These are phyloP conservation scores for Wickerhamiella shivajii DNA, from an alignment of 805 yeast species.

Conservation along the genomic window DNA sequence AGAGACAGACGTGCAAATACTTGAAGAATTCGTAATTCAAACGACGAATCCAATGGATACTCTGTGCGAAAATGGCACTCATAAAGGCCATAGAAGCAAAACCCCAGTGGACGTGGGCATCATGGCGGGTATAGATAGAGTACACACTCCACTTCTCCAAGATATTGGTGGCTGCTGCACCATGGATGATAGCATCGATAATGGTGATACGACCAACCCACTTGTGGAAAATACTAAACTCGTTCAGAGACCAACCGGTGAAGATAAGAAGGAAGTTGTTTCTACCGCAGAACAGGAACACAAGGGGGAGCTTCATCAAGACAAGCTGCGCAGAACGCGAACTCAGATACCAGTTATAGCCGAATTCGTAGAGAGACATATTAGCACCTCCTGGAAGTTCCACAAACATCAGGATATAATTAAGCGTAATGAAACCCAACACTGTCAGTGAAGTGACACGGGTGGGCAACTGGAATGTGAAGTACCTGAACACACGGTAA, in stretches of 20 bases:
- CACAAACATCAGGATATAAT: constrained; percentile 10
- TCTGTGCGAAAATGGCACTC: constrained; percentile 30
- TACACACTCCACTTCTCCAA: constrained; percentile 37
- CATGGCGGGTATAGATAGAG: background rate
- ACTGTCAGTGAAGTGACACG: constrained; percentile 28
- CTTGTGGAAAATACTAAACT: constrained; percentile 42
- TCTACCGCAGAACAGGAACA: constrained; percentile 46
- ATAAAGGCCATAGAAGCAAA: constrained; percentile 4
- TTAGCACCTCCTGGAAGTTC: constrained; percentile 8
- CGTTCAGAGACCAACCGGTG: constrained; percentile 30
- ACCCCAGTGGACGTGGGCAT: constrained; percentile 6
- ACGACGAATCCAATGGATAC: constrained; percentile 37
- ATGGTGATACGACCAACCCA: constrained; percentile 45
- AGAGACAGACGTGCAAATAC: constrained; percentile 40
- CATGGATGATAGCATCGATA: constrained; percentile 40
- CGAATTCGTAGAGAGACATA: background rate
- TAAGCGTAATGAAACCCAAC: constrained; percentile 23
- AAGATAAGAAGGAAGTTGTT: constrained; percentile 46
- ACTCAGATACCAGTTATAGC: constrained; percentile 16
- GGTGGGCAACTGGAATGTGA: constrained; percentile 25
- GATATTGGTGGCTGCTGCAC: constrained; percentile 14
- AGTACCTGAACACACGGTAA: constrained; percentile 9
- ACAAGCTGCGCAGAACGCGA: constrained; percentile 24
- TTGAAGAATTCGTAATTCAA: constrained; percentile 45
- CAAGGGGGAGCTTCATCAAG: constrained; percentile 27